Base-by-base conservation (phyloP, 805 yeast genomes). In the Pichia rugopelliculosa region DNA sequence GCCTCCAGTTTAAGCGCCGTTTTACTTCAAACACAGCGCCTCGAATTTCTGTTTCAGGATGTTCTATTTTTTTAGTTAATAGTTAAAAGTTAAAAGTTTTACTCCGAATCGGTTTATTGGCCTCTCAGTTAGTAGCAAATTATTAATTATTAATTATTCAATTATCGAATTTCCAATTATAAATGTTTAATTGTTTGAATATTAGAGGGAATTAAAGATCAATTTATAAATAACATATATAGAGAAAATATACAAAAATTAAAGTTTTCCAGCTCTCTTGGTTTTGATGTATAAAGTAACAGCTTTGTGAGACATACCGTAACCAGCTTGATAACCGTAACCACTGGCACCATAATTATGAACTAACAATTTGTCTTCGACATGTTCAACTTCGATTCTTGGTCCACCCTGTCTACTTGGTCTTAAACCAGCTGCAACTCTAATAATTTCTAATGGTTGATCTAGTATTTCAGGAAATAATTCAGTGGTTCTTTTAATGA, bases 351-450 rank as follows among this genome's bases (percentile, higher is more conserved):
- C 93, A 56, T 83, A 82, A 62, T 83, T 80, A 59, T 87, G 95
- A 21, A 87, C 70, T 17, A 82, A 58, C 1, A 70, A 48, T 46
- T 69, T 67, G 3, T 73, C 77, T 21, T 65, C 68, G 13, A 67
- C 64, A 4, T 46, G 50, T 55, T 82, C 84, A 39, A 64, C 61
- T 59, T 84, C 93, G 39, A 87, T 76, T 45, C 95, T 70, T 6
- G 76, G 80, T 5, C 95, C 95, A 13, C 90, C 93, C 37, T 76
- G 72, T 58, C 95, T 74, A 36, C 82, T 71, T 6, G 95, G 96
- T 53, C 96, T 74, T 40, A 84, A 69, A 0, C 95, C 95, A 7
- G 89, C 81, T 1, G 76, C 85, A 36, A 77, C 81, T 45, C 86
- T 73, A 11, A 84, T 44, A 24, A 87, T 71, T 53, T 81, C 84